phyloP scores from a whole-genome alignment of 2,329 filamentous ascomycete species.

The Phialophora expanda region DNA sequence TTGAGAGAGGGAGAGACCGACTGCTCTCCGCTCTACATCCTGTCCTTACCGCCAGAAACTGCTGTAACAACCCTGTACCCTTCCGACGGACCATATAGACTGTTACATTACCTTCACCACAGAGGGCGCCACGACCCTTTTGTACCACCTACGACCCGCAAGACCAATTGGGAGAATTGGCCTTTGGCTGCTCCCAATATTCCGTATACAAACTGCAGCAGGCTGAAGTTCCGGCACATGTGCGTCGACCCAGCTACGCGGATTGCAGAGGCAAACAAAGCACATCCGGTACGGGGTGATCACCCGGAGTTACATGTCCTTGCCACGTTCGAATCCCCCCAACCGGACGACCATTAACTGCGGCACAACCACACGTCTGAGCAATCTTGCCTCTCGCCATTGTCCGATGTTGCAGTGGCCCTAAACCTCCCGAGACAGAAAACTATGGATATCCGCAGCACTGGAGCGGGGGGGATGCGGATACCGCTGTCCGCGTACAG shows the following conservation, averaged over 20 bases:
- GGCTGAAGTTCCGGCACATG: slow-evolving; percentile 1
- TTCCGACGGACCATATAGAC: slow-evolving; percentile 13
- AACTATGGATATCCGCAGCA: slow-evolving; percentile 34
- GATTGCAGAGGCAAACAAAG: background rate
- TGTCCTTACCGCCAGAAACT: slow-evolving; percentile 35
- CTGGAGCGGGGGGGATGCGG: slow-evolving; percentile 29
- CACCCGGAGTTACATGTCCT: slow-evolving; percentile 12
- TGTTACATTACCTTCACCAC: slow-evolving; percentile 14
- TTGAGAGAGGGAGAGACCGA: slow-evolving; percentile 25
- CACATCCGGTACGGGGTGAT: slow-evolving; percentile 5
- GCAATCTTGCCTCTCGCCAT: slow-evolving; percentile 20
- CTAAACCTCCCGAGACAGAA: slow-evolving; percentile 12
- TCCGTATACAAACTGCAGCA: background rate
- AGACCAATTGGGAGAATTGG: background rate
- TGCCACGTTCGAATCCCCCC: slow-evolving; percentile 26
- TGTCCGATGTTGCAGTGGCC: slow-evolving; percentile 34
- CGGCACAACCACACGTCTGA: slow-evolving; percentile 12
- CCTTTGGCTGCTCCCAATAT: background rate
- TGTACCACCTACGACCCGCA: slow-evolving; percentile 16
- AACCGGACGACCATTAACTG: background rate
- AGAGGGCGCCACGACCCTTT: slow-evolving; percentile 3
- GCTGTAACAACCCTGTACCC: slow-evolving; percentile 17
- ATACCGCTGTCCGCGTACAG: slow-evolving; percentile 26
- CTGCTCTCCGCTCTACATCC: slow-evolving; percentile 28
- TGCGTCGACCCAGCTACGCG: slow-evolving; percentile 15